Base-by-base conservation (phyloP, 2,329 filamentous ascomycete genomes). In the Nannizzia gypsea region DNA sequence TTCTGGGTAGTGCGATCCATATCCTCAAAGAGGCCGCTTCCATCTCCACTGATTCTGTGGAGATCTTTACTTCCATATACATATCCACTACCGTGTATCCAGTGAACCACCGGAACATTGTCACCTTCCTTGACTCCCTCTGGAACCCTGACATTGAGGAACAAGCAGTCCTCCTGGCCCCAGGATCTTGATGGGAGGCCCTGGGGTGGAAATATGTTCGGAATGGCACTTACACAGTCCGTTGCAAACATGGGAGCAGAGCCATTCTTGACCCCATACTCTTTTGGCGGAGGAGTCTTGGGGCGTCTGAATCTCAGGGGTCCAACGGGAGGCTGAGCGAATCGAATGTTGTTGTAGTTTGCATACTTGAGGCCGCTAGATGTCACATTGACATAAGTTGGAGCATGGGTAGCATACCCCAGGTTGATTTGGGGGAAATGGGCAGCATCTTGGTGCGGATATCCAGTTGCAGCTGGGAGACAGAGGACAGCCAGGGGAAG, bases 291-390 rank as follows among this genome's bases (percentile, higher is more conserved):
- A 56, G 61, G 57, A 34, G 54, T 57, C 20, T 60, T 57, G 13
- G 60, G 61, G 24, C 52, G 58, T 17, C 60, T 59, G 36, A 64
- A 63, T 31, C 60, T 57, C 42, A 57, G 36, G n/a, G 42, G 8
- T 13, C 57, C 61, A 8, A 50, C 26, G 2, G 60, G 63, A n/a
- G 62, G 61, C 28, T 63, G 46, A 20, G 63, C 61, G 55, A 62
- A 64, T n/a, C 63, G 63, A 44, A 63, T 64, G 57, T 63, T 64
- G 36, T 62, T 61, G 56, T 63, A 63, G 28, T 48, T 56, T 34
- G 56, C 61, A 24, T 60, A 26, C 22, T 57, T 61, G 15, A 61
- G 2, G 11, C 63, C 62, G 17, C 26, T 36, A 3, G 36, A 11
- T 1, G 62, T 63, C 34, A 22, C 28, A 26, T 62, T 62, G 20